Evolutionary conservation across 768 basidiomycete genomes (phyloP), one percentile per base, ranked within the genome.

Genomic region (Mycena maculata): DNA sequence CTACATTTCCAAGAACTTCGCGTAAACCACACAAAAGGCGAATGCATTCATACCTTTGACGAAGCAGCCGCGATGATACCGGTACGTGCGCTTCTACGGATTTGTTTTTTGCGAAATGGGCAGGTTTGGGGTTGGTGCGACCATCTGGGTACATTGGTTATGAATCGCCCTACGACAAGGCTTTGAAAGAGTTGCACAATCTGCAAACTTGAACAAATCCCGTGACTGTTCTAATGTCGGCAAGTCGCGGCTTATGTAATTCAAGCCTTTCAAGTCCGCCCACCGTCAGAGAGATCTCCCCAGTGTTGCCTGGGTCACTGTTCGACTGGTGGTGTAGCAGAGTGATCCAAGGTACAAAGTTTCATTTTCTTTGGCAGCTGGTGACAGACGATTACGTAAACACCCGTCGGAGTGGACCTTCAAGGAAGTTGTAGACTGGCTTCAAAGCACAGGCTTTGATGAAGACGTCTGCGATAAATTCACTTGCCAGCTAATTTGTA

Each of bases 391-490:
- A n/a, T n/a, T n/a, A n/a, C n/a, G n/a, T 74, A 70, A 70, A 1
- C 83, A 86, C 70, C 86, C 93, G 1, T 84, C 85, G 0, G 91
- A 93, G 60, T 99, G 98, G 98, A 84, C 80, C 0, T 88, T 98
- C 0, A 92, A 93, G 0, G 91, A 98, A 42, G 98, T 99, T 8
- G 83, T 95, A 1, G 91, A 91, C 0, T 99, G 98, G 98, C 80
- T 95, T 28, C 88, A 86, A 74, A 80, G 79, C 36, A 94, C 92
- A 80, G 93, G 93, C 2, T 98, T 99, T 61, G 95, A 95, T 69
- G 84, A 90, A 52, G 85, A 87, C 49, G 90, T 96, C 4, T 91
- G 92, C 71, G 86, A 89, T 60, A 96, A 93, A 76, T 98, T 99
- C 74, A 88, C 85, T 44, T 95, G 95, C 94, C 71, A 67, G 88